Evolutionary conservation across 768 basidiomycete species (phyloP), one percentile per base, ranked within the genome.

Genomic region (Lyophyllum atratum): DNA sequence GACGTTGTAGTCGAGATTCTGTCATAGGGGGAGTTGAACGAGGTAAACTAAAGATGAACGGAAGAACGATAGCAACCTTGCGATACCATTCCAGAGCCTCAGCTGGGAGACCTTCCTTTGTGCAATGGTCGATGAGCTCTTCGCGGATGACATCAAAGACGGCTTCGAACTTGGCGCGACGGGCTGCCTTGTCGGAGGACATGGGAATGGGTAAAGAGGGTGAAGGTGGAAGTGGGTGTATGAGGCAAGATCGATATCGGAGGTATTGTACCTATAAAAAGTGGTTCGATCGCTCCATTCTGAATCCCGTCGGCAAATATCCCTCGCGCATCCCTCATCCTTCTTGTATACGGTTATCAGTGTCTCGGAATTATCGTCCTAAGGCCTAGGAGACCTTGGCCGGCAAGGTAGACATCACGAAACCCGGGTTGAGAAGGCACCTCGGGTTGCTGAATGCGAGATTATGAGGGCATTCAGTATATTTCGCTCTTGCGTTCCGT

Each of bases 1-100:
- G n/a, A 92, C 90, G 73, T 98, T 98, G 79, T 94, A 90, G 63
- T 95, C 84, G 54, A 98, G 77, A 70, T 82, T 95, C 93, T 95
- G 52, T 45, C 15, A 19, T 26, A 39, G 44, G 19, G 29, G 19
- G 45, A n/a, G 19, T 29, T 40, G 19, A 48, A 37, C 22, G 40
- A 54, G 11, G 19, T 28, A 19, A 17, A 24, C 39, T 5, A 21
- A n/a, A 19, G 4, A 31, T 11, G n/a, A 43, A 37, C 2, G 15
- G 26, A 49, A 24, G 50, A 34, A 9, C 34, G n/a, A 40, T 37
- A 76, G 86, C 39, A 56, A 96, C 95, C 59, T 82, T 81, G 62
- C 81, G 79, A 72, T 85, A 98, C 93, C 94, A 98, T 45, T 89
- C 85, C 29, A 89, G 72, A 1, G 91, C 93, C 52, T 95, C 93